phyloP scores from a whole-genome alignment of 225 moss, liverwort and hornwort genomes.

The Bryum argenteum region DNA sequence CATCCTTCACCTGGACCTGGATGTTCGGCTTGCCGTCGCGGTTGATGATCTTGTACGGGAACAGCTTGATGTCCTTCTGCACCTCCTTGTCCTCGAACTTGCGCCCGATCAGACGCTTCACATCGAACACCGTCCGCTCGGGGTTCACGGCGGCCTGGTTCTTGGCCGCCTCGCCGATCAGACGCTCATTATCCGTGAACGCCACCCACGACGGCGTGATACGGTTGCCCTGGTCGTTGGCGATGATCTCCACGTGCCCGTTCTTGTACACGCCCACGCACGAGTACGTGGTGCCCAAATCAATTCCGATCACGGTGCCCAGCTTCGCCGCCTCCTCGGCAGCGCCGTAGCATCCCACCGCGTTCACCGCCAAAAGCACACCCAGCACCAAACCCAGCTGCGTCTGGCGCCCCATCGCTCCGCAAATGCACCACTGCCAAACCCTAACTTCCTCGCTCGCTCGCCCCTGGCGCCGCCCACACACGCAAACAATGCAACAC shows the following conservation, averaged over 20 bases:
- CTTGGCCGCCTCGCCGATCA: constrained; percentile 66
- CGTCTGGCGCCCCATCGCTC: constrained; percentile 30
- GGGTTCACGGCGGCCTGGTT: constrained; percentile 66
- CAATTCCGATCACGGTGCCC: constrained; percentile 65
- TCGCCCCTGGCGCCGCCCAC: too few species aligned
- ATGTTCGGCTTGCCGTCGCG: constrained; percentile 62
- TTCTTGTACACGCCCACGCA: constrained; percentile 69
- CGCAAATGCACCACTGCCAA: constrained; percentile 14
- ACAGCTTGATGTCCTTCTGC: constrained; percentile 61
- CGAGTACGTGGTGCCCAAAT: constrained; percentile 60
- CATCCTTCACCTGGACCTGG: constrained; percentile 64
- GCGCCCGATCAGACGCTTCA: constrained; percentile 56
- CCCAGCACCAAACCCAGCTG: constrained; percentile 27
- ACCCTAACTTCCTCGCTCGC: constrained; percentile 7
- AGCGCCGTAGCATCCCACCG: constrained; percentile 15
- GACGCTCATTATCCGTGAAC: constrained; percentile 55
- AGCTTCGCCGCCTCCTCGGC: constrained; percentile 61
- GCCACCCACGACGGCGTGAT: constrained; percentile 68
- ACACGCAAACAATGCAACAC: too few species aligned
- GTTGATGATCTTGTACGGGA: constrained; percentile 60
- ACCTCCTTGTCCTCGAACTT: constrained; percentile 70
- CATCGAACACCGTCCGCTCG: constrained; percentile 62
- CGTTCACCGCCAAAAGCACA: constrained; percentile 27
- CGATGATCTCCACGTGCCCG: constrained; percentile 30
- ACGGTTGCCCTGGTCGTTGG: too few species aligned